A percentile compares a stretch with the other conserved stretches of the same genome.
These are phyloP conservation scores for Mayamaea pseudoterrestris DNA, from an alignment of 108 stramenopile genomes.

Conservation along the genomic window DNA sequence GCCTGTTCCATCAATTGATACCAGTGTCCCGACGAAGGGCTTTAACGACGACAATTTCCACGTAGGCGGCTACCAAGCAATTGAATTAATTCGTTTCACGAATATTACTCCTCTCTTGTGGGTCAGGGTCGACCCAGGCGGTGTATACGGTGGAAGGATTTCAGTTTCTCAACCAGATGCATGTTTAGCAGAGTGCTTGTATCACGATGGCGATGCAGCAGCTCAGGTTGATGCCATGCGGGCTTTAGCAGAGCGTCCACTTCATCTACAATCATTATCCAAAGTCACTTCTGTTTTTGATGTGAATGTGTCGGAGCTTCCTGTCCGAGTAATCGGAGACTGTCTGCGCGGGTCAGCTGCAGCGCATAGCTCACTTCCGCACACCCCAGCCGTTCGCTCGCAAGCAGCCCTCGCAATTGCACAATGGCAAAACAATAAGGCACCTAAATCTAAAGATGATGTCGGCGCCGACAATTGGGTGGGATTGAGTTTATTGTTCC, in stretches of 20 bases:
- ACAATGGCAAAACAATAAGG: slow-evolving; percentile 87
- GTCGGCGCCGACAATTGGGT: slow-evolving; percentile 60
- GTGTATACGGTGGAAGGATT: slow-evolving; percentile 61
- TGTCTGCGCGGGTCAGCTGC: slow-evolving; percentile 76
- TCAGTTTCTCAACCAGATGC: slow-evolving; percentile 77
- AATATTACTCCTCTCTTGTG: slow-evolving; percentile 75
- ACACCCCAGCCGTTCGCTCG: slow-evolving; percentile 63
- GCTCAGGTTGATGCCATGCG: slow-evolving; percentile 73
- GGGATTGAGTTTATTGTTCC: slow-evolving; percentile 60
- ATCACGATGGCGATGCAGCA: slow-evolving; percentile 76
- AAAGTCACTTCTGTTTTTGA: slow-evolving; percentile 66
- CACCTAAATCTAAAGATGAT: slow-evolving; percentile 45
- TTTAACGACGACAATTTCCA: slow-evolving; percentile 60
- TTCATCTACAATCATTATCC: slow-evolving; percentile 62
- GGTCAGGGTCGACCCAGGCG: slow-evolving; percentile 75
- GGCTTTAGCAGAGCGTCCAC: slow-evolving; percentile 70
- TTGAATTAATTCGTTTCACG: slow-evolving; percentile 77
- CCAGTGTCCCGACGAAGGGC: slow-evolving; percentile 6
- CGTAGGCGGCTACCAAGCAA: slow-evolving; percentile 70
- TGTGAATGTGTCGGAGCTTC: slow-evolving; percentile 64
- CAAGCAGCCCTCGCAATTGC: slow-evolving; percentile 78
- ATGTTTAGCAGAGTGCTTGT: slow-evolving; percentile 72
- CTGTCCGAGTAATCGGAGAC: slow-evolving; percentile 72
- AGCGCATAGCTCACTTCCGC: slow-evolving; percentile 67
- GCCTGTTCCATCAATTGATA: too few species aligned